Percentiles rank a stretch among this genome's conserved stretches.
Evolutionary conservation across 345 rosid genomes (phyloP).

Genomic region (Mangifera indica): DNA sequence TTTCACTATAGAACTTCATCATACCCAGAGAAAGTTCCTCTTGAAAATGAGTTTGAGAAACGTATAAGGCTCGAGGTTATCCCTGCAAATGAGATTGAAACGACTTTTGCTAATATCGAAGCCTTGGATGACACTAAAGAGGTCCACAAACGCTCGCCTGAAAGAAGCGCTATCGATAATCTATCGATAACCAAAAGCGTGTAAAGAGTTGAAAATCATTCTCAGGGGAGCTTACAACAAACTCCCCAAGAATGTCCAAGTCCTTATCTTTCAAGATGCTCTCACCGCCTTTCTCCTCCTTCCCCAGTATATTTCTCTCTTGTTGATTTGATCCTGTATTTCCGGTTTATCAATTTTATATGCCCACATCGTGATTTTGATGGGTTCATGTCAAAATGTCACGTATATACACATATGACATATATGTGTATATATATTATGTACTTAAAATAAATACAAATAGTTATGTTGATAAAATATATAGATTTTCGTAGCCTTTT

Average conservation of each 20-base stretch:
- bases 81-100: conserved; percentile 91
- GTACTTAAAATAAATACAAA: too few species aligned
- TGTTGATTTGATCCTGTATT: background rate
- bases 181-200: conserved; percentile 59
- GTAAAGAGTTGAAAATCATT: conserved; percentile 65
- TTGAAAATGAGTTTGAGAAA: conserved; percentile 95
- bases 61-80: conserved; percentile 97
- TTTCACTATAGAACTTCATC: conserved; percentile 12
- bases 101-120: conserved; percentile 91
- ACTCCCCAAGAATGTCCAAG: conserved; percentile 61
- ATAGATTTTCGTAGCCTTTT: too few species aligned
- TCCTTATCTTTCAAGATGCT: conserved; percentile 58
- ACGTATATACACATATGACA: too few species aligned
- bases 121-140: conserved; percentile 88
- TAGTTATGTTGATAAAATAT: too few species aligned
- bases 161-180: conserved; percentile 43
- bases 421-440: too few species aligned
- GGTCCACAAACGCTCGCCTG: too few species aligned
- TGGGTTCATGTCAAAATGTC: background rate
- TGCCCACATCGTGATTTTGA: conserved; percentile 19
- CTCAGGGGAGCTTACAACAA: conserved; percentile 44
- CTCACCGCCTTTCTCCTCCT: conserved; percentile 77
- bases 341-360: background rate
- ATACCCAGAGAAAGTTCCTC: conserved; percentile 64
- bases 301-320: conserved; percentile 44